phyloP scores from a whole-genome alignment of 306 rosid genomes.

The Quercus parvula region DNA sequence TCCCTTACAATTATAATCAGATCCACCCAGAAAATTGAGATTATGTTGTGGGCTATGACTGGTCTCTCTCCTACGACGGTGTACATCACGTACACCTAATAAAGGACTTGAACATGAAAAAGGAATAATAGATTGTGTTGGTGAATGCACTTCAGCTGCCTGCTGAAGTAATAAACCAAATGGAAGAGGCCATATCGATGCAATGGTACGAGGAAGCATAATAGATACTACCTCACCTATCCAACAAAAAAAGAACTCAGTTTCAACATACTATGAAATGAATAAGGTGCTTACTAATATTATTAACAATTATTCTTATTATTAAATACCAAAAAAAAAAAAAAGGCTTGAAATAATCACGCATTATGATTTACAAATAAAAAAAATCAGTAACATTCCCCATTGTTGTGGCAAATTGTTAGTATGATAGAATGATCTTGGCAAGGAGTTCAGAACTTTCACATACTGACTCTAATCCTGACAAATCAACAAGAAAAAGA shows the following conservation, averaged over 20 bases:
- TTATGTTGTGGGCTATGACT: constrained; percentile 38
- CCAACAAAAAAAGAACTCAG: constrained; percentile 24
- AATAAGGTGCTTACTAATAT: neutral
- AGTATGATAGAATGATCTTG: neutral
- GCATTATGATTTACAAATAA: neutral
- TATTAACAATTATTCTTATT: too few relatives aligned
- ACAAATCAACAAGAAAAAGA: neutral
- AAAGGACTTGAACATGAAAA: constrained; percentile 67
- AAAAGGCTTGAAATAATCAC: neutral
- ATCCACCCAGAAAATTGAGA: constrained; percentile 26
- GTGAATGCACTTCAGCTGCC: constrained; percentile 51
- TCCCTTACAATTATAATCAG: constrained; percentile 50
- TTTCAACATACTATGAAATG: constrained; percentile 13
- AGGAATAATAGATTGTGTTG: constrained; percentile 30
- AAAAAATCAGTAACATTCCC: neutral
- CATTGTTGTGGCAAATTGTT: neutral
- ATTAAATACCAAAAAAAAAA: neutral
- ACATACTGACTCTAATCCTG: neutral
- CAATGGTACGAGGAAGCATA: constrained; percentile 54
- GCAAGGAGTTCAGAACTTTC: neutral
- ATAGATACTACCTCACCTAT: constrained; percentile 80
- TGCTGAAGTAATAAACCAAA: constrained; percentile 90
- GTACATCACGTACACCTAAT: constrained; percentile 42
- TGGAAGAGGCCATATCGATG: constrained; percentile 90
- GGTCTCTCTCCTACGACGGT: constrained; percentile 41